phyloP scores from a whole-genome alignment of 805 yeast genomes.

The Babjeviella inositovora region DNA sequence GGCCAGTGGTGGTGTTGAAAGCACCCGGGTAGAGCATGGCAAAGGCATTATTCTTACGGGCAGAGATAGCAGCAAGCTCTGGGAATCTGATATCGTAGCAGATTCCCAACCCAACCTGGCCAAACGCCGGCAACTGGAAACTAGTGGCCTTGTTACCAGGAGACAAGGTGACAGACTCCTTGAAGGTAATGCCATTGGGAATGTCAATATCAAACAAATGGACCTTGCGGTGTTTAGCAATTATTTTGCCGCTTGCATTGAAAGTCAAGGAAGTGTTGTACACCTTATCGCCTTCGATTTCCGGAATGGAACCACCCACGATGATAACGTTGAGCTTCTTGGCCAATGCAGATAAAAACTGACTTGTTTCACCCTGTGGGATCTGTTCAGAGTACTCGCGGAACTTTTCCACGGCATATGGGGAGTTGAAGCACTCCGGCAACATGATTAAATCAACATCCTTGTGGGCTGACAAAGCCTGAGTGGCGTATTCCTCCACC shows the following conservation, averaged over 20 bases:
- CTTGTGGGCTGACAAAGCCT: conserved; percentile 46
- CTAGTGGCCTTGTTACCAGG: conserved; percentile 80
- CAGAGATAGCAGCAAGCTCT: conserved; percentile 56
- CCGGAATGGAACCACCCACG: conserved; percentile 92
- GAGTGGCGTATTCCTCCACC: conserved; percentile 44
- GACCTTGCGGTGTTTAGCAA: conserved; percentile 82
- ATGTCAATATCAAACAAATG: conserved; percentile 89
- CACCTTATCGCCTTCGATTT: conserved; percentile 36
- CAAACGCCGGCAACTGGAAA: conserved; percentile 44
- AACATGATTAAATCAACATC: conserved; percentile 61
- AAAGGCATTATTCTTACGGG: conserved; percentile 45
- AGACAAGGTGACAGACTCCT: conserved; percentile 60
- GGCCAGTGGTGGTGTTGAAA: conserved; percentile 74
- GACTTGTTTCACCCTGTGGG: conserved; percentile 56
- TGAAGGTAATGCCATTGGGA: conserved; percentile 79
- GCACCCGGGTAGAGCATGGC: conserved; percentile 79
- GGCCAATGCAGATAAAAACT: conserved; percentile 52
- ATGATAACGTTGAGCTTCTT: conserved; percentile 41
- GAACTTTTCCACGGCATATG: conserved; percentile 79
- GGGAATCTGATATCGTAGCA: conserved; percentile 77
- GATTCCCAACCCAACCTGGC: conserved; percentile 72
- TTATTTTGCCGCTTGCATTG: conserved; percentile 51
- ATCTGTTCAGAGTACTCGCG: conserved; percentile 80
- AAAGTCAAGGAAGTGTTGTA: conserved; percentile 70
- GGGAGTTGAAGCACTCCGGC: conserved; percentile 96